Base-by-base conservation (phyloP, 176 grass and related monocot genomes). In the Carex kokanica region DNA sequence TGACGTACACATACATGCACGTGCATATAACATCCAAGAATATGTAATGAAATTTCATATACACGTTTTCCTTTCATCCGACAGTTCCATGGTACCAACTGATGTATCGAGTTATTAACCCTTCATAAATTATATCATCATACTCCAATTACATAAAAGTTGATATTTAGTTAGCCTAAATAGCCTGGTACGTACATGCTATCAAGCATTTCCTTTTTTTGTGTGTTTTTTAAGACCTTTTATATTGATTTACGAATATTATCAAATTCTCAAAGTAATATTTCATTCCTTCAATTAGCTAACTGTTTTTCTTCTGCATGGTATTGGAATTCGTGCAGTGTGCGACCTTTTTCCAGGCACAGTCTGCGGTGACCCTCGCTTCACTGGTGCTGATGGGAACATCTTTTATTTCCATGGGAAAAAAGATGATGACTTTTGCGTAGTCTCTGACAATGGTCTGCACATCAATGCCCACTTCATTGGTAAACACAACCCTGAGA, bases 321-420 rank as follows among this genome's bases (percentile, higher is more conserved):
- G 38, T 34, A 25, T 21, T 3, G 5, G 51, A 15, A 8, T 40
- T 13, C 13, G 53, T 5, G 17, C 25, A 89, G 88, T 66, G 15
- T 90, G 88, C 32, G 81, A 87, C 4, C 40, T 90, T 51, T 80
- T 81, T 57, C 81, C 88, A 5, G 88, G 88, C 8, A 18, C 75
- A 4, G 79, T 85, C 13, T 94, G 91, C 66, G 84, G 92, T 10
- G 92, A 91, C 60, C 92, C 87, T 0, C 89, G 87, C 29, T 94
- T 94, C 89, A 91, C 85, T 9, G 89, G 89, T 51, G 92, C 77
- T 15, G 89, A 91, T 58, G 89, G 89, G 55, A 94, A 89, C 87
- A 85, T 41, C 74, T 94, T 89, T 81, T 91, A 94, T 87, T 94
- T 91, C 89, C 92, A 94, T 57, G 92, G 92, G 29, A 78, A 78